These are phyloP conservation scores for Vicia sativa DNA, from an alignment of 306 rosid species.

Conservation along the genomic window DNA sequence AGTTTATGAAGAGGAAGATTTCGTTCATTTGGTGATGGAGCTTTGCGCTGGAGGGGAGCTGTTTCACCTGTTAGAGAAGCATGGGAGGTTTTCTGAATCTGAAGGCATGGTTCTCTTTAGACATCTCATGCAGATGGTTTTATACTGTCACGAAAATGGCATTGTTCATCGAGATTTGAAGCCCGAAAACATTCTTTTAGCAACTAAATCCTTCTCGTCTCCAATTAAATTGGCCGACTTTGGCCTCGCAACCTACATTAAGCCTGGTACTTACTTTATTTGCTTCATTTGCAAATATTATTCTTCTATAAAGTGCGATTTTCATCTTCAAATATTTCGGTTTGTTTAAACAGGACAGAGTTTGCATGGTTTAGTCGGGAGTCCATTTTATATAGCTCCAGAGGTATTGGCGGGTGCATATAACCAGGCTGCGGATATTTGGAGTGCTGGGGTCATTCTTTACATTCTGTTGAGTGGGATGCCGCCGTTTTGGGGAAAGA, in stretches of 20 bases:
- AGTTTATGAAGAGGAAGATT: constrained; percentile 78
- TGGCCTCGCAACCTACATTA: constrained; percentile 88
- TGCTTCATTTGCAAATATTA: constrained; percentile 32
- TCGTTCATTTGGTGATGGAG: constrained; percentile 91
- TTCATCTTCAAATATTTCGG: constrained; percentile 40
- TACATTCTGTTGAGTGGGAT: constrained; percentile 80
- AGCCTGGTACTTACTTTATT: constrained; percentile 63
- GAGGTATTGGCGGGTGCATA: constrained; percentile 86
- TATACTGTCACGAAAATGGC: constrained; percentile 86
- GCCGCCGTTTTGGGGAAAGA: constrained; percentile 95
- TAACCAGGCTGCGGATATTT: constrained; percentile 87
- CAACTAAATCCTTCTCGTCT: constrained; percentile 71
- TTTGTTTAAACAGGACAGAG: constrained; percentile 68
- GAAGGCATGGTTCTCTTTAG: constrained; percentile 75
- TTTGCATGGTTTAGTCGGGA: constrained; percentile 87
- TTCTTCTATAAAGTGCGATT: constrained; percentile 23
- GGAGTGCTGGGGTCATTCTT: constrained; percentile 89
- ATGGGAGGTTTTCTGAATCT: constrained; percentile 69
- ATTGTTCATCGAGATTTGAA: constrained; percentile 87
- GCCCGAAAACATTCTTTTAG: constrained; percentile 83
- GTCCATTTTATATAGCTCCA: constrained; percentile 92
- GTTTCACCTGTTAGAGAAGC: constrained; percentile 76
- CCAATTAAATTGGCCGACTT: constrained; percentile 87
- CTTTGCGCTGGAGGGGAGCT: constrained; percentile 96
- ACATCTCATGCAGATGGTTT: constrained; percentile 81